These are phyloP conservation scores for Saccharomyces hybrid DNA, from an alignment of 1,139 yeast species.

Conservation along the genomic window DNA sequence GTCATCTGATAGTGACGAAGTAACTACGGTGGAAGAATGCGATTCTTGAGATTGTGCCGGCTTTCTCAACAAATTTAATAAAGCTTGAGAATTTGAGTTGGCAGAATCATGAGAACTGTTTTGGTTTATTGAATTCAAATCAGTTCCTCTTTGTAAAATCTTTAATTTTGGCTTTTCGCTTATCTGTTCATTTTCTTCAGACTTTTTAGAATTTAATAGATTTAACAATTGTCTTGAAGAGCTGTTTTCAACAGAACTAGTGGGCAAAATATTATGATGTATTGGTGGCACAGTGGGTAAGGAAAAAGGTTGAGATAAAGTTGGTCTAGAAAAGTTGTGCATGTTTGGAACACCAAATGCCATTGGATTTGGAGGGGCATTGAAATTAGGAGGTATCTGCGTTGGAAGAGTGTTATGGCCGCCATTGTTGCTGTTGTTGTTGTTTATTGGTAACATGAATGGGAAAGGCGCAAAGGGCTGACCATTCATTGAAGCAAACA, in stretches of 20 bases:
- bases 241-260: slow-evolving; percentile 22
- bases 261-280: slow-evolving; percentile 6
- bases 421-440: not conserved
- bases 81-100: not conserved
- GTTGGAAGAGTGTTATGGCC: slow-evolving; percentile 2
- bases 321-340: slow-evolving; percentile 39
- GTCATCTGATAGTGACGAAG: slow-evolving; percentile 12
- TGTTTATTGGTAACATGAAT: slow-evolving; percentile 16
- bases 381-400: slow-evolving; percentile 2
- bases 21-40: slow-evolving; percentile 11
- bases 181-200: slow-evolving; percentile 1
- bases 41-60: slow-evolving; percentile 8
- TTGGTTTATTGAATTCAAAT: slow-evolving; percentile 6
- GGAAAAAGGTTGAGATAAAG: slow-evolving; percentile 23
- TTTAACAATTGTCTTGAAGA: slow-evolving; percentile 34
- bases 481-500: slow-evolving; percentile 17
- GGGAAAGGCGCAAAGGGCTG: slow-evolving; percentile 32
- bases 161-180: slow-evolving; percentile 26
- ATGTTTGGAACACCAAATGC: slow-evolving; percentile 37
- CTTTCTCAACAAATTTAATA: slow-evolving; percentile 1
- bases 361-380: slow-evolving; percentile 8
- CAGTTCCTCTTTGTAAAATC: slow-evolving; percentile 33
- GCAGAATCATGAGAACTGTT: not conserved
- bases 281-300: slow-evolving; percentile 2
- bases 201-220: slow-evolving; percentile 6